These are phyloP conservation scores for Torulaspora microellipsoides DNA, from an alignment of 805 yeast genomes.

Conservation along the genomic window DNA sequence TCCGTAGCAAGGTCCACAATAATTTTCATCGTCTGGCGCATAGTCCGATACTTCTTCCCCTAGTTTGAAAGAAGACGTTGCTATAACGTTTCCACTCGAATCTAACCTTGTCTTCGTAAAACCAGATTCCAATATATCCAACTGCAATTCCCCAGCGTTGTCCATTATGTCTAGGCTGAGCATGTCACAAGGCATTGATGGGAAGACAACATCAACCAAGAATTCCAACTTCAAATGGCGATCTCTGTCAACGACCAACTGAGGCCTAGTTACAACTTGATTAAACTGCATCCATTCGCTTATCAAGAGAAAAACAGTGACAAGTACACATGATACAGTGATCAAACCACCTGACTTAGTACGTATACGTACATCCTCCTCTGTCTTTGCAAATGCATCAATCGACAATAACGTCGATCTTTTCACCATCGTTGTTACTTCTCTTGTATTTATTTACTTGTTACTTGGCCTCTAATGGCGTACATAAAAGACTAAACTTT, in stretches of 20 bases:
- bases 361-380: constrained; percentile 85
- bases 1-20: constrained; percentile 92
- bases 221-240: constrained; percentile 70
- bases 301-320: constrained; percentile 57
- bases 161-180: constrained; percentile 85
- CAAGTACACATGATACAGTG: constrained; percentile 61
- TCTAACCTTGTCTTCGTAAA: constrained; percentile 66
- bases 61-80: constrained; percentile 38
- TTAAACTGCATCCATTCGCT: constrained; percentile 77
- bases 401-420: constrained; percentile 44
- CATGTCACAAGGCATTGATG: constrained; percentile 78
- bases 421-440: constrained; percentile 13
- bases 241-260: constrained; percentile 83
- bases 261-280: constrained; percentile 65
- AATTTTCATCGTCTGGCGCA: constrained; percentile 37
- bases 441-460: no score
- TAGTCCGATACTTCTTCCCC: constrained; percentile 36
- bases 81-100: constrained; percentile 45
- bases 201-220: constrained; percentile 78
- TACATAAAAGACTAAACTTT: no score
- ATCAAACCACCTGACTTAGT: constrained; percentile 90
- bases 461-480: no score
- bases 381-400: constrained; percentile 92
- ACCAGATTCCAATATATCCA: constrained; percentile 65
- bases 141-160: constrained; percentile 76